Base-by-base conservation (phyloP, 331 rosid genomes). In the Telfairia occidentalis region DNA sequence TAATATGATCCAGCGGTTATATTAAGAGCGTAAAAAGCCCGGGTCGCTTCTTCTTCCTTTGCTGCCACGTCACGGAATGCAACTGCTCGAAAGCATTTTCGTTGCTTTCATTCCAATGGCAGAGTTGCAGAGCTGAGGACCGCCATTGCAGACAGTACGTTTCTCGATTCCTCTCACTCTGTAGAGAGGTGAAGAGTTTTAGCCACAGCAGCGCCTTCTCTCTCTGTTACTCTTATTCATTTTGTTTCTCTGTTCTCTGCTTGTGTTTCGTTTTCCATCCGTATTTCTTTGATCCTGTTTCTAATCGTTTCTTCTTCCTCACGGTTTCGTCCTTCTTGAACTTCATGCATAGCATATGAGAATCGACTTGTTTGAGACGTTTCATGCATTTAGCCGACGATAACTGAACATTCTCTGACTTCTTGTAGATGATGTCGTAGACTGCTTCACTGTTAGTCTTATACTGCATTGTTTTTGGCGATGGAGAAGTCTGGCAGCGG, bases 51-150 rank as follows among this genome's bases (percentile, higher is more conserved):
- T 2, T 21, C 74, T 43, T 24, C 54, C 37, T 43, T 37, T 15
- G 21, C 11, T 4, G 72, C 72, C 72, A 65, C 72, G 72, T 65
- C 72, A 65, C 72, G n/a, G 35, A 66, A 40, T 11, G 15, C 34
- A 69, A 69, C 74, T 69, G 57, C 52, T 67, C n/a, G 21, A 40
- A 24, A 42, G 11, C 73, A 66, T 23, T 65, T 18, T n/a, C 48
- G 24, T 66, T 66, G 53, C 73, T 66, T 29, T 42, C 72, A 11
- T 67, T 69, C 40, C 38, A 13, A 26, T 42, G 24, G 57, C 74
- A 69, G 74, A 69, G 74, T 28, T 69, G 24, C 73, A 69, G 74
- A 45, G 35, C 52, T 12, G 74, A 69, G 54, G 26, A 1, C 40
- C 24, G 34, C 24, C 40, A 2, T 9, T 38, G 73, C 32, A n/a